Evolutionary conservation across 2,329 filamentous ascomycete species (phyloP), one percentile per base, ranked within the genome.

Genomic region (Neofusicoccum sp.): DNA sequence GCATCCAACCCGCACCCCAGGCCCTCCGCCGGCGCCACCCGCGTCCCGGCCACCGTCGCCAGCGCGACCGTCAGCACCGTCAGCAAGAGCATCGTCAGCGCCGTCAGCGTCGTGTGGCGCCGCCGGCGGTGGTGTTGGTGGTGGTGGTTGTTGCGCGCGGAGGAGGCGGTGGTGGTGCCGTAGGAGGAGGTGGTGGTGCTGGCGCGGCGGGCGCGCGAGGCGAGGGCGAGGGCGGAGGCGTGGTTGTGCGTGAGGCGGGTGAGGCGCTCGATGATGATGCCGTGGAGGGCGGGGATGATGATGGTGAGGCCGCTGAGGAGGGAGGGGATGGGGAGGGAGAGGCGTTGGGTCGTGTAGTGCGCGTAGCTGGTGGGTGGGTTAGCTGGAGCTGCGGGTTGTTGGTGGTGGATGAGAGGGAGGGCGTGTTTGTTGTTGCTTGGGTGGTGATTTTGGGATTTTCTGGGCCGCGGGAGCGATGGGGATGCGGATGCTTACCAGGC

Each of bases 1-100:
- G 73, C 74, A 3, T 83, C 74, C 8, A 89, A 71, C 3, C 74
- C 72, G 68, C 86, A 89, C 6, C 73, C 62, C 4, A 75, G 64
- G 1, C 63, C 67, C 3, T 64, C 65, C 0, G 66, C 40, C 8
- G 49, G 59, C 2, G 66, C 62, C 26, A 75, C 61, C 56, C 74
- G 67, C 3, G 69, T 72, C 4, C 72, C 73, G 1, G 70, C 69
- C 1, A 77, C 65, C 0, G 75, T 76, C 1, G 73, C 74, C 11
- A 77, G 62, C 9, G 71, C 69, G n/a, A 71, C 70, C 54, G 73
- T 69, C 61, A 70, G 73, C 53, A 73, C 65, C 57, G 73, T 64
- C 34, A 74, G 62, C 8, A 63, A 62, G 38, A 68, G 61, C 33
- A 63, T 20, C 40, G 44, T 24, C 4, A 58, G 16, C 14, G 36